Evolutionary conservation across 1,139 yeast species (phyloP).

Genomic region (Saccharomyces hybrid): DNA sequence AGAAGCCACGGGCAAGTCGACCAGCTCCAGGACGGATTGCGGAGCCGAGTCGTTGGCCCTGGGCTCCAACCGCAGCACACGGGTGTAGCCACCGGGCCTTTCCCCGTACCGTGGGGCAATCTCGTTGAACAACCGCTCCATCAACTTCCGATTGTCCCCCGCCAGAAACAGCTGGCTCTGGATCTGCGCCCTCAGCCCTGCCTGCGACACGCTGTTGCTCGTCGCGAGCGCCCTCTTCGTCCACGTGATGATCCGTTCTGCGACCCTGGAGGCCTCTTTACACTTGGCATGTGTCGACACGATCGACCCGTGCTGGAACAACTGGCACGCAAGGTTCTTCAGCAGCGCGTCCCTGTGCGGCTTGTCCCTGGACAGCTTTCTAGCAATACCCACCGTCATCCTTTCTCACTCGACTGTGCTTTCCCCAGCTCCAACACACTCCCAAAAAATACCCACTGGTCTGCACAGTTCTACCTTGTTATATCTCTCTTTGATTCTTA

Average conservation of each 20-base stretch:
- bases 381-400: conserved; percentile 29
- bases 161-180: conserved; percentile 26
- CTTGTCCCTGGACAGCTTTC: conserved; percentile 34
- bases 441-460: too few relatives aligned
- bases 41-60: conserved; percentile 89
- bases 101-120: conserved; percentile 54
- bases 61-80: conserved; percentile 78
- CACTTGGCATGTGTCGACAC: conserved; percentile 69
- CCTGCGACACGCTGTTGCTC: conserved; percentile 8
- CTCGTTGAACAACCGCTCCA: conserved; percentile 53
- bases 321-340: conserved; percentile 57
- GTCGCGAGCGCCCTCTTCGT: conserved; percentile 31
- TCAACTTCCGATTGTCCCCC: conserved; percentile 30
- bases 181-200: conserved; percentile 13
- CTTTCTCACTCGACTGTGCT: background rate
- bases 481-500: background rate
- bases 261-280: conserved; percentile 50
- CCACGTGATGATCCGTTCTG: conserved; percentile 48
- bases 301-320: conserved; percentile 60
- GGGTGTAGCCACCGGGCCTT: conserved; percentile 77
- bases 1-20: conserved; percentile 48
- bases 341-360: conserved; percentile 48
- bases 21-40: conserved; percentile 81
- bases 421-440: background rate
- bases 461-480: background rate